A percentile compares a stretch with the other conserved stretches of the same genome.
Evolutionary conservation across 2,329 filamentous ascomycete species (phyloP).

Genomic region (Pseudogymnoascus verrucosus): DNA sequence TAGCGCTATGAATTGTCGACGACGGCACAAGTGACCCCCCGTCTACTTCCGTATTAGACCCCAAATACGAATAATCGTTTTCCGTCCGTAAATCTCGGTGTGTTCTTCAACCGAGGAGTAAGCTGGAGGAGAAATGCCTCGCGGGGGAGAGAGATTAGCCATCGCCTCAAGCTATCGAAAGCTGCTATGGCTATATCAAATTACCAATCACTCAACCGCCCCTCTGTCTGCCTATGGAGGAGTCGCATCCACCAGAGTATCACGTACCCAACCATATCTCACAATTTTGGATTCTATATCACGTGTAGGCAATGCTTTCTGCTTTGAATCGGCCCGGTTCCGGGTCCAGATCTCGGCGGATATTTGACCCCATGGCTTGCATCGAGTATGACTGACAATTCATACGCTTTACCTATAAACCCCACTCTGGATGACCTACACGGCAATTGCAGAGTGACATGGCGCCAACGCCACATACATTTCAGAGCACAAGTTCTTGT

Average conservation of each 20-base stretch:
- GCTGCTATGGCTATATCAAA: neutral
- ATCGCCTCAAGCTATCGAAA: neutral
- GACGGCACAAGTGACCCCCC: neutral
- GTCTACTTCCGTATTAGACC: neutral
- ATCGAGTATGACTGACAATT: slow-evolving; percentile 12
- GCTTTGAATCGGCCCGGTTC: neutral
- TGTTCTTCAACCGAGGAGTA: neutral
- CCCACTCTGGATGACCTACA: neutral
- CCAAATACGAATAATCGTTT: neutral
- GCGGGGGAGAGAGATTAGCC: neutral
- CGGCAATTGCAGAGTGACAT: neutral
- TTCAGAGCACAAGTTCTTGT: neutral
- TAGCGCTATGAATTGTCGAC: neutral
- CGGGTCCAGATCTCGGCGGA: neutral
- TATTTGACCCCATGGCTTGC: neutral
- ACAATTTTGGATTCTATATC: neutral
- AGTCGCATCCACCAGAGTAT: neutral
- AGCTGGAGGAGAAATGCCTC: neutral
- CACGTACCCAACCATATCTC: neutral
- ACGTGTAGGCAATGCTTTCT: neutral
- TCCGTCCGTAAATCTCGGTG: neutral
- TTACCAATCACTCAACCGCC: neutral
- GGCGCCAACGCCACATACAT: neutral
- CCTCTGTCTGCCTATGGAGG: neutral
- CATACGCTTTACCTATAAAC: neutral